Percentiles rank a stretch among this genome's conserved stretches.
These are phyloP conservation scores for Aureobasidium sp. DNA, from an alignment of 2,329 filamentous ascomycete species.

Conservation along the genomic window DNA sequence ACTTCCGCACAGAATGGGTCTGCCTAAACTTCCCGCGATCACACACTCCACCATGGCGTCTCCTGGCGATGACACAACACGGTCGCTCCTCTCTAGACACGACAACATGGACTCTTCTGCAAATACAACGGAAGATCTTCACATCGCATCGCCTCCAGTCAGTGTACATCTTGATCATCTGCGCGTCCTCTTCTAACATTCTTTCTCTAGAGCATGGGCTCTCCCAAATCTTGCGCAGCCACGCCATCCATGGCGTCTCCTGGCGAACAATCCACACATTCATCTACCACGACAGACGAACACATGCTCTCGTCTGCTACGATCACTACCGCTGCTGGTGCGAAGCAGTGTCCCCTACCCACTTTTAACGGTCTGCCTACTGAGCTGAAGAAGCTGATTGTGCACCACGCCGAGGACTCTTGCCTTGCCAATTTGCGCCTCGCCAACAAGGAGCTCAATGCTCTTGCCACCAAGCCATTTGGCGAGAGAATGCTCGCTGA, in stretches of 20 bases:
- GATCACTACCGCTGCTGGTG: no score
- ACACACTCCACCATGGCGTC: no score
- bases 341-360: no score
- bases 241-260: background rate
- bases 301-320: no score
- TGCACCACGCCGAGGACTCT: background rate
- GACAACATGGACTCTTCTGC: background rate
- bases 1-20: background rate
- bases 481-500: background rate
- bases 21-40: background rate
- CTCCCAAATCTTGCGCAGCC: background rate
- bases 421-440: background rate
- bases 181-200: background rate
- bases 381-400: background rate
- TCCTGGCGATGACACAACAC: background rate
- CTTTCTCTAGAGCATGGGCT: background rate
- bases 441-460: background rate
- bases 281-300: no score
- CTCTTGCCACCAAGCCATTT: background rate
- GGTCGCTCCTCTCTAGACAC: no score
- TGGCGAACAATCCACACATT: no score
- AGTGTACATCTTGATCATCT: background rate
- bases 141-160: background rate
- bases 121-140: background rate
- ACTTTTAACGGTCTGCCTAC: background rate